Evolutionary conservation across 768 basidiomycete species (phyloP).

Genomic region (Coprinopsis strossmayeri): DNA sequence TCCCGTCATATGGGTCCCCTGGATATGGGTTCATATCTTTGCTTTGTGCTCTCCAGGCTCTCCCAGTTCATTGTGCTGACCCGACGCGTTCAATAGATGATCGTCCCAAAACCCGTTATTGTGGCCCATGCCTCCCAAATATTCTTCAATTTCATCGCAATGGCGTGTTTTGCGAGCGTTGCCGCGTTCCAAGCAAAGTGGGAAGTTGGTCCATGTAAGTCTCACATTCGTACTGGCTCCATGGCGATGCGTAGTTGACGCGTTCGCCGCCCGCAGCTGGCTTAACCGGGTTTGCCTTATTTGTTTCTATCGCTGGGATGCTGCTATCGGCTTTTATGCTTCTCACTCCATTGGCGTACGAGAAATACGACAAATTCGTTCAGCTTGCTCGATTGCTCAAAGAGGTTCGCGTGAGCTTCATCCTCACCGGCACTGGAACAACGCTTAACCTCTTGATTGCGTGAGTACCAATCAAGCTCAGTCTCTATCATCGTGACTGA

Average conservation of each 20-base stretch:
- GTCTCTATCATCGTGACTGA: slow-evolving; percentile 5
- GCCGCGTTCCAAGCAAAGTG: slow-evolving; percentile 86
- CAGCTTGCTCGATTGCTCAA: slow-evolving; percentile 75
- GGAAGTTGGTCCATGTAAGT: slow-evolving; percentile 78
- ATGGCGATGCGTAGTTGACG: neutral
- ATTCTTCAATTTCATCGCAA: slow-evolving; percentile 90
- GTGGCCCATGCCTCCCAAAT: slow-evolving; percentile 70
- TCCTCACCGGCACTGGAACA: slow-evolving; percentile 68
- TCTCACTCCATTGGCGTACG: slow-evolving; percentile 71
- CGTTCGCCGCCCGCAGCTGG: slow-evolving; percentile 49
- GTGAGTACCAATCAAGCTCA: slow-evolving; percentile 35
- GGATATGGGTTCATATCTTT: slow-evolving; percentile 55
- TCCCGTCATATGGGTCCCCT: slow-evolving; percentile 56
- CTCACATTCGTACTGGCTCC: neutral
- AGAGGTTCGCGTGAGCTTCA: slow-evolving; percentile 79
- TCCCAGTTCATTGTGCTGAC: slow-evolving; percentile 11
- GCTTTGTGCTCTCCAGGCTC: slow-evolving; percentile 9
- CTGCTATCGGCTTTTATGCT: slow-evolving; percentile 70
- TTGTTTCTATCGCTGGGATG: slow-evolving; percentile 68
- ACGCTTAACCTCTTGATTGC: slow-evolving; percentile 67
- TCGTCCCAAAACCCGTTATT: slow-evolving; percentile 78
- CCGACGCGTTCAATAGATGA: slow-evolving; percentile 51
- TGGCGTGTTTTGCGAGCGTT: slow-evolving; percentile 88
- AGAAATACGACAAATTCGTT: slow-evolving; percentile 78
- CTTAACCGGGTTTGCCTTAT: slow-evolving; percentile 79